These are phyloP conservation scores for Albugo candida DNA, from an alignment of 352 stramenopile genomes.

Conservation along the genomic window DNA sequence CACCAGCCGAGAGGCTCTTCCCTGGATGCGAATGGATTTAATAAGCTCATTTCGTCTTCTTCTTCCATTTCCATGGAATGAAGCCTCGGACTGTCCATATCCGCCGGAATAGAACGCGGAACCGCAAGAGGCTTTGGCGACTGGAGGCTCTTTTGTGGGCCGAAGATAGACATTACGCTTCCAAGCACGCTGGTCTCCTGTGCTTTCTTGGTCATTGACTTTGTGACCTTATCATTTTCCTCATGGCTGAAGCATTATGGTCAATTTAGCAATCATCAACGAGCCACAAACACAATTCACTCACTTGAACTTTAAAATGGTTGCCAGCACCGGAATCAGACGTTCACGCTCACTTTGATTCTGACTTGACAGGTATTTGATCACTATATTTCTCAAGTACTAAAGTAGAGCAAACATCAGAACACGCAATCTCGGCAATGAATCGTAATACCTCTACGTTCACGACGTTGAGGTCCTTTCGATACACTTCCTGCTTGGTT, in stretches of 20 bases:
- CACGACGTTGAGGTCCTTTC: slow-evolving; percentile 6
- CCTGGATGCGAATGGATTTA: background rate
- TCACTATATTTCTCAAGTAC: slow-evolving; percentile 73
- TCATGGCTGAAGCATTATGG: slow-evolving; percentile 33
- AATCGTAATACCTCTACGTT: slow-evolving; percentile 36
- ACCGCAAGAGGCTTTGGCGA: slow-evolving; percentile 33
- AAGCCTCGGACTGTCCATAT: slow-evolving; percentile 14
- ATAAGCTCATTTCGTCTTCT: slow-evolving; percentile 19
- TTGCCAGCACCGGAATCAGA: slow-evolving; percentile 62
- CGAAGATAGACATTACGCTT: slow-evolving; percentile 58
- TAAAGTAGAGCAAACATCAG: slow-evolving; percentile 6
- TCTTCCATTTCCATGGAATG: slow-evolving; percentile 17
- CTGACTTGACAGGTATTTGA: slow-evolving; percentile 71
- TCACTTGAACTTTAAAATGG: slow-evolving; percentile 43
- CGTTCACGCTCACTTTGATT: slow-evolving; percentile 50
- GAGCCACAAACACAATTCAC: background rate
- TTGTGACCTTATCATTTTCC: slow-evolving; percentile 24
- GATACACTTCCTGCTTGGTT: background rate
- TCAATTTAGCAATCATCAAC: background rate
- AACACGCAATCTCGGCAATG: background rate
- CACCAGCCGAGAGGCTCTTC: background rate
- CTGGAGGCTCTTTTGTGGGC: slow-evolving; percentile 11
- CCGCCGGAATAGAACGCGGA: slow-evolving; percentile 15
- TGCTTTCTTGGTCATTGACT: slow-evolving; percentile 13
- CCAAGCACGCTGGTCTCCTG: slow-evolving; percentile 28